Conservation (phyloP, 257 asterid species). For the Solanum paucissectum region DNA sequence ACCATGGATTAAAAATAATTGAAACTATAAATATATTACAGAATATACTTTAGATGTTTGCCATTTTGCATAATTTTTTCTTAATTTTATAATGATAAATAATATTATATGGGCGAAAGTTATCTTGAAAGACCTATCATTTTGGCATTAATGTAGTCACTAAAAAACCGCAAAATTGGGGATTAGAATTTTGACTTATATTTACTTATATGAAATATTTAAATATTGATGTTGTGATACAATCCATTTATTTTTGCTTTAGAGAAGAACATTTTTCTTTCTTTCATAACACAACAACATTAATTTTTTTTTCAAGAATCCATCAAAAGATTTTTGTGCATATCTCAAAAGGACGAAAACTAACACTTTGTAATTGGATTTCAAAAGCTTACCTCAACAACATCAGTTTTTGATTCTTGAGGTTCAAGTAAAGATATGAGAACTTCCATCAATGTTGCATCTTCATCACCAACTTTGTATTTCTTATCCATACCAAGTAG, state of each 20-base stretch:
- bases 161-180: too few relatives aligned
- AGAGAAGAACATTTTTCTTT: neutral
- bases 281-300: neutral
- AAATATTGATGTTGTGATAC: neutral
- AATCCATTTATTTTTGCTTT: neutral
- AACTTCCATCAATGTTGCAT: neutral
- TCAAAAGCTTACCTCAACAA: neutral
- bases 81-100: too few relatives aligned
- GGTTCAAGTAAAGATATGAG: neutral
- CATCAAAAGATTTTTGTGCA: neutral
- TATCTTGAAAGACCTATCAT: too few relatives aligned
- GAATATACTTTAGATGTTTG: too few relatives aligned
- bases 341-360: neutral
- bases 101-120: too few relatives aligned
- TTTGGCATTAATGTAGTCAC: too few relatives aligned
- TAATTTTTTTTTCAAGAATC: neutral
- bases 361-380: neutral
- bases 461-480: neutral
- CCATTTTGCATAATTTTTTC: too few relatives aligned
- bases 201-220: too few relatives aligned
- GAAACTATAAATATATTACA: too few relatives aligned
- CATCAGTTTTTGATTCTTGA: neutral
- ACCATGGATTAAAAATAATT: too few relatives aligned
- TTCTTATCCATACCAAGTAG: neutral
- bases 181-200: too few relatives aligned